Conservation (phyloP, 805 yeast genomes). For the Cyberlindnera galapagoensis region DNA sequence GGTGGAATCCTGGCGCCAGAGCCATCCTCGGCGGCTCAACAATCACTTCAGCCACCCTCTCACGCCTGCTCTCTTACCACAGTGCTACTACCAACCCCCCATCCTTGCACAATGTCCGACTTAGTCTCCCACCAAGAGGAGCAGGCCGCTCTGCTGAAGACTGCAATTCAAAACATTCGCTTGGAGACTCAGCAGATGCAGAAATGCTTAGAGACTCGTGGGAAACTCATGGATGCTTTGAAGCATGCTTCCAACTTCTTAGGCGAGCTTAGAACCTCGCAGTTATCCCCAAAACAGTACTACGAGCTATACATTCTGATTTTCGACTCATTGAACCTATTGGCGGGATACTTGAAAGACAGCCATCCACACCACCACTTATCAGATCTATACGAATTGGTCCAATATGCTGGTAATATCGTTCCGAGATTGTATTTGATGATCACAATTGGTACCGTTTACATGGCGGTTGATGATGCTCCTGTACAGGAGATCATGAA, state of each 20-base stretch:
- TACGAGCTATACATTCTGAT: constrained; percentile 83
- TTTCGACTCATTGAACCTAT: constrained; percentile 70
- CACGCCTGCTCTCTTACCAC: too few relatives aligned
- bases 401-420: constrained; percentile 91
- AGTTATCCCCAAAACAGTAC: constrained; percentile 81
- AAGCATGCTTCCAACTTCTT: constrained; percentile 81
- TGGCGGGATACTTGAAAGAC: constrained; percentile 59
- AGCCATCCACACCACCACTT: constrained; percentile 66
- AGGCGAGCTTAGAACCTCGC: constrained; percentile 71
- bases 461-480: constrained; percentile 69
- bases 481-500: constrained; percentile 83
- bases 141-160: constrained; percentile 31
- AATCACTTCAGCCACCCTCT: too few relatives aligned
- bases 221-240: constrained; percentile 77
- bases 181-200: constrained; percentile 75
- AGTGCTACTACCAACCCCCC: too few relatives aligned
- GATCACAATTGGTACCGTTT: constrained; percentile 92
- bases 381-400: constrained; percentile 88
- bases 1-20: too few relatives aligned
- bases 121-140: constrained; percentile 20
- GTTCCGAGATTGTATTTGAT: constrained; percentile 87
- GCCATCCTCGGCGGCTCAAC: too few relatives aligned
- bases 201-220: constrained; percentile 60
- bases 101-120: constrained; percentile 9
- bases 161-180: constrained; percentile 45